phyloP scores from a whole-genome alignment of 2,329 filamentous ascomycete genomes.

The Aureobasidium uvarum region DNA sequence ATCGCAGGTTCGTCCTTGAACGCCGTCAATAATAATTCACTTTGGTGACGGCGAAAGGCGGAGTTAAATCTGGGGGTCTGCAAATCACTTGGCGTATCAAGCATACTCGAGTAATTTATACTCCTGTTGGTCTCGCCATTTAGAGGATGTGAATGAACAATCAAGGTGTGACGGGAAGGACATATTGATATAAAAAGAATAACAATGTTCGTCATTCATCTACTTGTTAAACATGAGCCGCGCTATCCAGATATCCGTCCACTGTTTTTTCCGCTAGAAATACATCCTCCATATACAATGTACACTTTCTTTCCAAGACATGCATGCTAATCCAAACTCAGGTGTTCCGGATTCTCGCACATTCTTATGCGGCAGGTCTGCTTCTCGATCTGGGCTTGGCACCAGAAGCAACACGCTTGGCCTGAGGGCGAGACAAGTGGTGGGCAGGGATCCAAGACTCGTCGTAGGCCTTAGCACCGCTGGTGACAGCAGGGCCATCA shows the following conservation, averaged over 20 bases:
- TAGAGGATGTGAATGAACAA: not conserved
- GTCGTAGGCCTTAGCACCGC: conserved; percentile 74
- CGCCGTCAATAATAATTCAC: conserved; percentile 9
- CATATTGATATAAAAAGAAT: not conserved
- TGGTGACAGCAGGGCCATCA: conserved; percentile 67
- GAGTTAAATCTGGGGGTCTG: conserved; percentile 12
- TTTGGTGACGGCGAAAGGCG: conserved; percentile 14
- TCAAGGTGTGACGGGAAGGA: too few relatives aligned
- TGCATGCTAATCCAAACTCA: not conserved
- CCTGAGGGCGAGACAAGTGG: conserved; percentile 83
- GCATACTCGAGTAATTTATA: not conserved
- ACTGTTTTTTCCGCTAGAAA: not conserved
- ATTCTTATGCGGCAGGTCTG: conserved; percentile 22
- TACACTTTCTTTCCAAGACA: not conserved
- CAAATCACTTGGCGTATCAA: conserved; percentile 8
- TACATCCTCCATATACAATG: conserved; percentile 11
- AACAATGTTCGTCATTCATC: not conserved
- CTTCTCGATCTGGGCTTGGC: conserved; percentile 40
- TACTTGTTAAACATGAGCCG: not conserved
- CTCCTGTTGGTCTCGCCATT: not conserved
- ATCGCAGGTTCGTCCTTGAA: not conserved
- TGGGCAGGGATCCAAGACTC: conserved; percentile 90
- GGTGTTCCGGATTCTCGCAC: not conserved
- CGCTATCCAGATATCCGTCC: not conserved
- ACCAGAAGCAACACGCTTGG: conserved; percentile 58